Conservation (phyloP, 2,329 filamentous ascomycete genomes). For the Leptodontidium sp. region DNA sequence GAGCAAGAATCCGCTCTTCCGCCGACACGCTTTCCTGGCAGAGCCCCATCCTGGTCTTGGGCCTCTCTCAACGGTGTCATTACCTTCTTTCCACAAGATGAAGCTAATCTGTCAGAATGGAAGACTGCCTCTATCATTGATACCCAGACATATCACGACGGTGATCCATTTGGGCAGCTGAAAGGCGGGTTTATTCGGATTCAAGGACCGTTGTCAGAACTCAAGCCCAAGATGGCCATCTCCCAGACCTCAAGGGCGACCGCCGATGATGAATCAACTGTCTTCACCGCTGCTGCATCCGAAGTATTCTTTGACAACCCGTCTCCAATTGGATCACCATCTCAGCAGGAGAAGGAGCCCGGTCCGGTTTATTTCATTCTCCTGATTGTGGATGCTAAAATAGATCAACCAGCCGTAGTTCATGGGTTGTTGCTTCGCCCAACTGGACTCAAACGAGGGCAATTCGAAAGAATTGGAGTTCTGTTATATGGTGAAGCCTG, state of each 20-base stretch:
- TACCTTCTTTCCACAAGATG: neutral
- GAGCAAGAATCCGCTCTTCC: neutral
- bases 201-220: slow-evolving; percentile 11
- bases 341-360: neutral
- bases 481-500: neutral
- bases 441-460: slow-evolving; percentile 1
- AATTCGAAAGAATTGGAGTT: slow-evolving; percentile 15
- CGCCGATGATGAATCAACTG: neutral
- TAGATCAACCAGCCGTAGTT: slow-evolving; percentile 3
- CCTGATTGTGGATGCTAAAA: neutral
- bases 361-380: neutral
- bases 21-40: neutral
- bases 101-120: neutral
- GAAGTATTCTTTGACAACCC: neutral
- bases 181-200: slow-evolving; percentile 8
- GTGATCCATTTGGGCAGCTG: slow-evolving; percentile 20
- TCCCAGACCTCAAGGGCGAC: neutral
- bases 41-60: slow-evolving; percentile 23
- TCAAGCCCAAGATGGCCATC: neutral
- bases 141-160: neutral
- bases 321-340: neutral
- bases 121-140: neutral
- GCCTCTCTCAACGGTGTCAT: slow-evolving; percentile 14
- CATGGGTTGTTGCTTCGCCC: slow-evolving; percentile 7
- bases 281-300: neutral